Evolutionary conservation across 202 grass and related monocot genomes (phyloP).

Genomic region (Bolboschoenoplectus hybrid): DNA sequence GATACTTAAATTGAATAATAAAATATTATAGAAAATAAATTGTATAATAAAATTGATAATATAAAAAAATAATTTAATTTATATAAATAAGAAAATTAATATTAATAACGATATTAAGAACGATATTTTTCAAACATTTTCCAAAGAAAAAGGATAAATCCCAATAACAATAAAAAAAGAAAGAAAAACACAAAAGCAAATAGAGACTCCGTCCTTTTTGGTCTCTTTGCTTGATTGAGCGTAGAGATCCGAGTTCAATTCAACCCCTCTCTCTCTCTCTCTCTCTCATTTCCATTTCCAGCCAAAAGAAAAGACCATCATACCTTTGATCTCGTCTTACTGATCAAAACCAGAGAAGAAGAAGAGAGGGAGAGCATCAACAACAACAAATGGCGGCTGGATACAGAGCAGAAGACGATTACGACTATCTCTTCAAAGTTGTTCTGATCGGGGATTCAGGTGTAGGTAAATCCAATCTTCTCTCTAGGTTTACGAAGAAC

Average conservation of each 20-base stretch:
- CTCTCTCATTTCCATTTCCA: conserved; percentile 25
- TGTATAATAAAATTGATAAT: no score
- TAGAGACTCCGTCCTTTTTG: neutral
- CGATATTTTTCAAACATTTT: no score
- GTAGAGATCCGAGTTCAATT: neutral
- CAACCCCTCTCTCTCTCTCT: conserved; percentile 20
- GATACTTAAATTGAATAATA: no score
- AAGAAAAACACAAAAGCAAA: neutral
- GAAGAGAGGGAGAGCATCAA: conserved; percentile 14
- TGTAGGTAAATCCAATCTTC: conserved; percentile 95
- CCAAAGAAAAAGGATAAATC: no score
- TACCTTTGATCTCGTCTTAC: conserved; percentile 41
- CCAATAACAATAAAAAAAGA: neutral
- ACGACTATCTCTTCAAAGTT: conserved; percentile 87
- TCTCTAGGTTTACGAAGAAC: conserved; percentile 87
- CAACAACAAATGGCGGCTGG: conserved; percentile 44
- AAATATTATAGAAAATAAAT: no score
- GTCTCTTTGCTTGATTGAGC: neutral
- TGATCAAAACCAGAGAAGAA: conserved; percentile 29
- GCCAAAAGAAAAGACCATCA: neutral
- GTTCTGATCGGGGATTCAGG: conserved; percentile 97
- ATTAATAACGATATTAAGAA: no score
- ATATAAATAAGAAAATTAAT: no score
- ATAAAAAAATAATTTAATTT: no score
- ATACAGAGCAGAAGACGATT: conserved; percentile 73